These are phyloP conservation scores for Wickerhamia fluorescens DNA, from an alignment of 805 yeast genomes.

Conservation along the genomic window DNA sequence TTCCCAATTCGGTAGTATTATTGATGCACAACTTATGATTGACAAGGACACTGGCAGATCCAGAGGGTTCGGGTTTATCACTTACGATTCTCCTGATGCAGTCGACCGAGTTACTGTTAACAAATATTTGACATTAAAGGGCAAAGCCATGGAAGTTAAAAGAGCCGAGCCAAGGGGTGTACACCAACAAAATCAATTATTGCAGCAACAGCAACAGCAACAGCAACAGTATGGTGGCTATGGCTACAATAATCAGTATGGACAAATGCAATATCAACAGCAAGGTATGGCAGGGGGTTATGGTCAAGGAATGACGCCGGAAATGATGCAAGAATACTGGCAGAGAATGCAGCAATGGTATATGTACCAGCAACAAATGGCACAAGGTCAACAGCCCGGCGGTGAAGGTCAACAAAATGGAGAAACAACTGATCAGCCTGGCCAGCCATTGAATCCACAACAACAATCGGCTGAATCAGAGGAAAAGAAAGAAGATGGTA, in stretches of 20 bases:
- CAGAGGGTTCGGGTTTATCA: constrained; percentile 94
- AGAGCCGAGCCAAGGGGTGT: constrained; percentile 79
- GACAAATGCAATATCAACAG: constrained; percentile 18
- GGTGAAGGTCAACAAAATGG: constrained; percentile 14
- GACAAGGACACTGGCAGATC: constrained; percentile 96
- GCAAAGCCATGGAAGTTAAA: constrained; percentile 77
- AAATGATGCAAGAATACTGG: constrained; percentile 59
- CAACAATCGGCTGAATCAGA: constrained; percentile 19
- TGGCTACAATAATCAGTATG: constrained; percentile 21
- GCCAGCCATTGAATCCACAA: constrained; percentile 36
- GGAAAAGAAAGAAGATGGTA: constrained; percentile 8
- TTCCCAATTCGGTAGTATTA: constrained; percentile 79
- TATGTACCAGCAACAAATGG: constrained; percentile 50
- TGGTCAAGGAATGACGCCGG: constrained; percentile 35
- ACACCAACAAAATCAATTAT: constrained; percentile 37
- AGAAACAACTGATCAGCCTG: constrained; percentile 21
- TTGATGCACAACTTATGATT: constrained; percentile 94
- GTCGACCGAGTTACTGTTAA: constrained; percentile 83
- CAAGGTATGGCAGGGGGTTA: constrained; percentile 14
- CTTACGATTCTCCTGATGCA: constrained; percentile 91
- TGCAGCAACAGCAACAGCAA: constrained; percentile 14
- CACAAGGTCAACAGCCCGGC: constrained; percentile 17
- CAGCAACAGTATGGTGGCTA: constrained; percentile 21
- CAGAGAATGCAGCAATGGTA: constrained; percentile 61
- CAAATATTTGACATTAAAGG: constrained; percentile 77